Base-by-base conservation (phyloP, 306 rosid genomes). In the Castanea mollissima region DNA sequence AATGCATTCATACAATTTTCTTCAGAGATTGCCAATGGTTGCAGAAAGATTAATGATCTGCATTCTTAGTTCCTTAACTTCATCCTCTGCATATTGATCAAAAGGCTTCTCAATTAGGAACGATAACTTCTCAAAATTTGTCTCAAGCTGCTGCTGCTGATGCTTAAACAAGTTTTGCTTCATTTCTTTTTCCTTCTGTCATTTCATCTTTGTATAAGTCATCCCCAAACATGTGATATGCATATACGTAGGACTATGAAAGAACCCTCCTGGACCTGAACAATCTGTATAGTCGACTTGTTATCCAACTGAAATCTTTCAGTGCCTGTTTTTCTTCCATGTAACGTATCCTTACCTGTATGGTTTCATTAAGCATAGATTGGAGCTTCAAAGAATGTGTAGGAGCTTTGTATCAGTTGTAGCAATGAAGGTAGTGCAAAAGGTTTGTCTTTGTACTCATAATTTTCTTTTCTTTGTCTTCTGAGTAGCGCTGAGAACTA, bases 101-200 rank as follows among this genome's bases (percentile, higher is more conserved):
- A 80, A 80, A 44, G 79, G 84, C 46, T 77, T 76, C 82, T 84
- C 70, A 2, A 75, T 44, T 31, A 38, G 65, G 44, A 46, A 64
- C 4, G 82, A 84, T 65, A 84, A 76, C 76, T 34, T 73, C 69
- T 80, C 87, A 65, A 84, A 44, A 20, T 74, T 51, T 68, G 74
- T 60, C 79, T 84, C 87, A 68, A 84, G 79, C 69, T 76, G 84
- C 81, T 80, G 84, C 79, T 80, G 87, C 73, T 80, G 84, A 62
- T 76, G 79, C 87, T 84, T 79, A 80, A 80, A 84, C 69, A 84
- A 80, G 79, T 76, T 80, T n/a, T 73, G 75, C 34, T 84, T 84
- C 51, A 80, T 76, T 7, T 35, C 68, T 51, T 55, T 76, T 69
- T 84, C 60, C 62, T 84, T 13, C 2, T 12, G 82, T 25, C 82